Base-by-base conservation (phyloP, 1,139 yeast species). In the Scheffersomyces lignicola region DNA sequence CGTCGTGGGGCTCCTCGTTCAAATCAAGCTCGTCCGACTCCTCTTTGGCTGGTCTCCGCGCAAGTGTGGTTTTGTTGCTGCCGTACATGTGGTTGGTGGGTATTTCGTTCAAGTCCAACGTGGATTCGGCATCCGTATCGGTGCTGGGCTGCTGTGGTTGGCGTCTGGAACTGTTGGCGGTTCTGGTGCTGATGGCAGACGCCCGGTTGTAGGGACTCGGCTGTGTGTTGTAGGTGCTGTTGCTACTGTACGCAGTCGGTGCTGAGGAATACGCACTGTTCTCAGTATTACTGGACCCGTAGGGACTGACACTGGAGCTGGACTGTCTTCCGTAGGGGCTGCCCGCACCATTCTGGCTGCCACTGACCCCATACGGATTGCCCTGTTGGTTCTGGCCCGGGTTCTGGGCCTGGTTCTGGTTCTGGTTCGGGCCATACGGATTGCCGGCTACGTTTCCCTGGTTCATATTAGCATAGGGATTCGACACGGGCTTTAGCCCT, bases 401-500 rank as follows among this genome's bases (percentile, higher is more conserved):
- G 17, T 14, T 20, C 23, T 15, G 31, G 26, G 34, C 41, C n/a
- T 33, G 34, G 12, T 31, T 25, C 25, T 36, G 28, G 27, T 29
- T 39, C 31, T 27, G 36, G 35, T 34, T 42, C 22, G 37, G 33
- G 23, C 24, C 35, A 9, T 29, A 17, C 36, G 29, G 41, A 48
- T 34, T 37, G 43, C 36, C 40, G 46, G 34, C 44, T 44, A 29
- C 39, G 43, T 37, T 26, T 25, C 33, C 34, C 18, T 40, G 42
- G 10, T 40, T 37, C 5, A 68, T 56, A 43, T 62, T 65, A 24
- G 73, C 71, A 43, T 71, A 69, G 0, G 75, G 76, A 37, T 69
- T 69, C 4, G 15, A 20, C 6, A 40, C 79, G 45, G 67, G 79
- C 33, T 58, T 77, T 58, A 51, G 67, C 50, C 65, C 78, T 42